Evolutionary conservation across 331 rosid species (phyloP), one percentile per base, ranked within the genome.

Genomic region (Rosa hybrid): DNA sequence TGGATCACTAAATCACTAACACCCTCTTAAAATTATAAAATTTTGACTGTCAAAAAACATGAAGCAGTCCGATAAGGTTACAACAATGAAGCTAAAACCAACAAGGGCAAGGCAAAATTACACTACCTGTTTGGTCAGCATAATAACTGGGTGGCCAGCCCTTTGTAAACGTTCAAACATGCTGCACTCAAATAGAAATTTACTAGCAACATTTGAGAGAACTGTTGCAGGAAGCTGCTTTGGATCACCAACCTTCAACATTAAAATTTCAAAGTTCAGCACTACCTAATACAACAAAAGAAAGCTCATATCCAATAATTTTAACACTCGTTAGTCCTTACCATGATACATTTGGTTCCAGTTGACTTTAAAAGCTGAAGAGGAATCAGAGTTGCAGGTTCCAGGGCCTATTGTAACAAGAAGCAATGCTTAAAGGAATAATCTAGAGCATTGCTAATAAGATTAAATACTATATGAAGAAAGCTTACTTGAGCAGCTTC

Each of bases 151-250:
- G 90, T 90, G 96, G 46, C 99, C 99, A 75, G 97, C 97, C 88
- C 89, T 93, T 74, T 95, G 99, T 80, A 95, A 75, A 74, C 97
- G 99, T 86, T 95, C 99, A 84, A 95, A 95, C 99, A 95, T 95
- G 89, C 98, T 95, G 83, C 99, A 95, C 81, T 88, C 87, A 71
- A 85, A 95, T 14, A 80, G 90, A 86, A 89, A 95, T 87, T 91
- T 95, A 83, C 97, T 91, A 7, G 98, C 98, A 63, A 91, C 86
- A 82, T 89, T 95, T 75, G 99, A 95, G 68, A 95, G 91, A 54
- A 95, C 96, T n/a, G 99, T 93, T 79, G 98, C 99, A 68, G 99
- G 99, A 83, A 95, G 99, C 90, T 95, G 99, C 92, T 95, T 95
- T 49, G 99, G 99, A 81, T 95, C 99, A 49, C 98, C 99, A 75